These are phyloP conservation scores for Kwoniella sp. DNA, from an alignment of 768 basidiomycete species.

Conservation along the genomic window DNA sequence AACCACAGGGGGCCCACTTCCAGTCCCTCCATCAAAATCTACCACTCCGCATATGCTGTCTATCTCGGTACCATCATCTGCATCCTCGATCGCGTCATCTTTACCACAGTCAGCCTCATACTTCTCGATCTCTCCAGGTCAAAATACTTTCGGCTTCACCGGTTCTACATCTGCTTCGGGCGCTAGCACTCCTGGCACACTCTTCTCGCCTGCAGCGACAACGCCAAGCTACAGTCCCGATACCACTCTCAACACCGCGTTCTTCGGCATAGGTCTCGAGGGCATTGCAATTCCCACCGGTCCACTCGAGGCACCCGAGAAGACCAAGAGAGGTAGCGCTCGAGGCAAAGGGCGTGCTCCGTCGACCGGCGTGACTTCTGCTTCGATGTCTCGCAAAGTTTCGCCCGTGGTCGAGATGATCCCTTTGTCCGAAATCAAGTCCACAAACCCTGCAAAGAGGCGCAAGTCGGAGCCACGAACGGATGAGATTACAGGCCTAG, in stretches of 20 bases:
- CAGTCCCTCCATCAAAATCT: conserved; percentile 23
- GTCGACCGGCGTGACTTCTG: conserved; percentile 8
- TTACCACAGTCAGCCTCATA: conserved; percentile 28
- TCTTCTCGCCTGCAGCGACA: conserved; percentile 32
- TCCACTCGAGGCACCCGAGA: conserved; percentile 9
- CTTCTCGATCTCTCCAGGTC: conserved; percentile 29
- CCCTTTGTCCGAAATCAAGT: conserved; percentile 8
- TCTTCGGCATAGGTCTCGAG: conserved; percentile 13
- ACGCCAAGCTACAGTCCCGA: conserved; percentile 26
- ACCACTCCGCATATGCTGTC: conserved; percentile 8
- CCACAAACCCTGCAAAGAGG: conserved; percentile 28
- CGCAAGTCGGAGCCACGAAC: conserved; percentile 42
- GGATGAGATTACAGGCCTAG: conserved; percentile 31
- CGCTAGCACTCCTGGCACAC: conserved; percentile 29
- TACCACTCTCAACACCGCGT: conserved; percentile 4
- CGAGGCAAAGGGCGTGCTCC: conserved; percentile 6
- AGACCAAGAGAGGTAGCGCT: background rate
- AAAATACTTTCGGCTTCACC: conserved; percentile 13
- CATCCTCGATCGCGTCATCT: conserved; percentile 32
- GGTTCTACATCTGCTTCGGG: conserved; percentile 36
- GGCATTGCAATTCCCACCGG: background rate
- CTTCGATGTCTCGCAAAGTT: conserved; percentile 6
- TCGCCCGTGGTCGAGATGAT: background rate
- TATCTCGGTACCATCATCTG: conserved; percentile 28
- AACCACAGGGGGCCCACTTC: conserved; percentile 23